Evolutionary conservation across 768 basidiomycete genomes (phyloP), one percentile per base, ranked within the genome.

Genomic region (Fomitopsis pulvina): DNA sequence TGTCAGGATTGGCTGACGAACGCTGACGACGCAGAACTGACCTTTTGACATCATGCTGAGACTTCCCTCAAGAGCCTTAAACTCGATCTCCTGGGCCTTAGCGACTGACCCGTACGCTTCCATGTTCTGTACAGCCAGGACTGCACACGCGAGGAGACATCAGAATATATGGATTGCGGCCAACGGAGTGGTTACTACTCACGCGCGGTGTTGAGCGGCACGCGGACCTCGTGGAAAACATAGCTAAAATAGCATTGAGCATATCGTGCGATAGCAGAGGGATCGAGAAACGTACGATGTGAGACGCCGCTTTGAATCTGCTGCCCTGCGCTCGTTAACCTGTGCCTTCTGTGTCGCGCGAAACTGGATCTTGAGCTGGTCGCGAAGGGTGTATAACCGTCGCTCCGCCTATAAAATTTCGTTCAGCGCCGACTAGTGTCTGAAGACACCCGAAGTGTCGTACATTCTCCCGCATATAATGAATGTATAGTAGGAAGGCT

Each of bases 81-180:
- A 92, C 70, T 96, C 92, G 50, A 94, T 81, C 53, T 87, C 83
- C 60, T 92, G 85, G 30, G 84, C 80, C 55, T 79, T 81, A 2
- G 77, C 75, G 40, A 95, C 77, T 1, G 79, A 77, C 7, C 85
- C 80, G 1, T 81, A 80, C 1, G 88, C 90, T 53, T 87, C 84
- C 78, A 95, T 83, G 60, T 97, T 95, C 68, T 96, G 93, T 16
- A 94, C 86, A 1, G 93, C 91, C 43, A 95, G 72, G 12, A 93
- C 70, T 72, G 45, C 9, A 40, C 27, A 26, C 41, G 26, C 48
- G 22, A 18, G 14, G 18, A 7, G 18, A 12, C 16, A 20, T 32
- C 34, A 48, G 30, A 4, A 22, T 32, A 22, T n/a, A n/a, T 40
- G 44, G 3, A 39, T 4, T 9, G 24, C 8, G 10, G 9, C 11